phyloP scores from a whole-genome alignment of 352 stramenopile genomes.

The Pythium oligandrum region DNA sequence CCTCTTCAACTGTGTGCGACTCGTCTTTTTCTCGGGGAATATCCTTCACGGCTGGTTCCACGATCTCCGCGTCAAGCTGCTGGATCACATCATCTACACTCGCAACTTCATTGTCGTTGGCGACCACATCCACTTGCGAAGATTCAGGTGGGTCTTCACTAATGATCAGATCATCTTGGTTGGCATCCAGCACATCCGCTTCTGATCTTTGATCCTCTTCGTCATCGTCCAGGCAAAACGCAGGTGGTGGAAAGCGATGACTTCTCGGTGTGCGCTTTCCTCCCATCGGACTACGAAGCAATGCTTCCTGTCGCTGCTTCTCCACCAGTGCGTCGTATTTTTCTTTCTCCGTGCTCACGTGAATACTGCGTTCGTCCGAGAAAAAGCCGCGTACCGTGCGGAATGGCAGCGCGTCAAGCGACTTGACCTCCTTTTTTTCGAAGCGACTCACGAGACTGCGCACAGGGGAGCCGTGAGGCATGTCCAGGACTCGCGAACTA shows the following conservation, averaged over 20 bases:
- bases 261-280: too few species aligned
- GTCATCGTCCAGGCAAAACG: background rate
- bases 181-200: background rate
- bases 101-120: too few species aligned
- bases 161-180: background rate
- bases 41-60: background rate
- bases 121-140: too few species aligned
- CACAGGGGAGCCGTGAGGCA: background rate
- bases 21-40: background rate
- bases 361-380: constrained; percentile 31
- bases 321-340: constrained; percentile 20
- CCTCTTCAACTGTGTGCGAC: constrained; percentile 7
- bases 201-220: background rate
- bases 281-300: background rate
- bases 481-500: too few species aligned
- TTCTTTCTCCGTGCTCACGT: constrained; percentile 31
- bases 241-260: too few species aligned
- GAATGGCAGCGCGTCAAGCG: constrained; percentile 40
- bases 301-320: constrained; percentile 13
- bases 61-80: background rate
- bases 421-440: constrained; percentile 45
- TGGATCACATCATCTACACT: too few species aligned
- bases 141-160: too few species aligned
- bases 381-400: constrained; percentile 60
- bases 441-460: constrained; percentile 18